Base-by-base conservation (phyloP, 768 basidiomycete species). In the Pulveroboletus sp. region DNA sequence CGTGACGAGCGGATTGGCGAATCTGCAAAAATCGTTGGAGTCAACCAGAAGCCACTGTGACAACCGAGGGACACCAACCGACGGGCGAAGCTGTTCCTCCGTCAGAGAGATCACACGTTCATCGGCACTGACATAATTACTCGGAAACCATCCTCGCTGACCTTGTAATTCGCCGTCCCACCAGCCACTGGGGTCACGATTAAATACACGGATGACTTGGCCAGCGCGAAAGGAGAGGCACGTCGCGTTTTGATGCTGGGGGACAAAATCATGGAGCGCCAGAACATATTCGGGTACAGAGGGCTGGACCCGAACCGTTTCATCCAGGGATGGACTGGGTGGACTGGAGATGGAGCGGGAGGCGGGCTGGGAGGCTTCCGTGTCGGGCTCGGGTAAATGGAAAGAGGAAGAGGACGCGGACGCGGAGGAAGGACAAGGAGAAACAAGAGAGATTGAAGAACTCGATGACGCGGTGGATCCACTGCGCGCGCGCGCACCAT, bases 101-200 rank as follows among this genome's bases (percentile, higher is more conserved):
- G 75, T 76, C 51, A 85, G 61, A 35, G 80, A 74, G 8, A 70
- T 63, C 18, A 68, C 62, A 45, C 75, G 76, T 44, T 78, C 72
- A 56, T 86, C 83, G 14, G 78, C 71, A 57, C 83, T 85, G 56
- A 91, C 89, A 71, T 96, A 98, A 70, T 98, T 99, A 61, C 91
- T 93, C 17, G 96, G 96, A 69, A 98, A 98, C 96, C 96, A 99
- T 11, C 96, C 96, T 59, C 94, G 74, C 52, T 84, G 72, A 3
- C 84, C 88, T 32, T 92, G 88, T 15, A 95, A 67, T 69, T 98
- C 93, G 9, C 96, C 96, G 63, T 99, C 94, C 95, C 95, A 98
- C 96, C 96, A 98, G 0, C 96, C 96, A 58, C 85, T 89, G 3
- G 76, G 53, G 70, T 97, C 92, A 56, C 84, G 79, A 61, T 91